phyloP scores from a whole-genome alignment of 805 yeast genomes.

The Saturnispora halmiae region DNA sequence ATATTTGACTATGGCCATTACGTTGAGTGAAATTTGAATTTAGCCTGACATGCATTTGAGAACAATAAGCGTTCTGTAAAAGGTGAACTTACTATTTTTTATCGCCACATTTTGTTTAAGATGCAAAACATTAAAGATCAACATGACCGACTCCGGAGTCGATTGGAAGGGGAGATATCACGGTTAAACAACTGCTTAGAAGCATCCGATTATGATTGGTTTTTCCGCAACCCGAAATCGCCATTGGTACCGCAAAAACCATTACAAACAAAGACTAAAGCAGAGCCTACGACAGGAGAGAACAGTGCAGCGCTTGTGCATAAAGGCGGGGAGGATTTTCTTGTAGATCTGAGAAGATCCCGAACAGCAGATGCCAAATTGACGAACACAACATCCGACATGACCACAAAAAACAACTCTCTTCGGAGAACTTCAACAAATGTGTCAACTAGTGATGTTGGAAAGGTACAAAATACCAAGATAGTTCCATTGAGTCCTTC shows the following conservation, averaged over 20 bases:
- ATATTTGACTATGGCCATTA: too few species aligned
- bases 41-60: too few species aligned
- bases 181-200: conserved; percentile 17
- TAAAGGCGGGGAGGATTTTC: conserved; percentile 6
- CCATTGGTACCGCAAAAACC: conserved; percentile 4
- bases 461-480: neutral
- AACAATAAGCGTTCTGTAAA: too few species aligned
- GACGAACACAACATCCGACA: too few species aligned
- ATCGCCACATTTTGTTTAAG: neutral
- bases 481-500: too few species aligned
- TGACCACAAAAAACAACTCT: too few species aligned
- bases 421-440: neutral
- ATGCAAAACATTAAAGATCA: conserved; percentile 13
- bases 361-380: conserved; percentile 21
- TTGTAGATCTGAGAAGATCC: conserved; percentile 18
- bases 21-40: too few species aligned
- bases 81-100: neutral
- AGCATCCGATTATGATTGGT: conserved; percentile 26
- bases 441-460: neutral
- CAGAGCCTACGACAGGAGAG: conserved; percentile 2
- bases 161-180: conserved; percentile 25
- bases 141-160: conserved; percentile 23
- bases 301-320: conserved; percentile 10
- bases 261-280: neutral
- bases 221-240: conserved; percentile 16